These are phyloP conservation scores for Diaporthe velutina DNA, from an alignment of 2,329 filamentous ascomycete species.

Conservation along the genomic window DNA sequence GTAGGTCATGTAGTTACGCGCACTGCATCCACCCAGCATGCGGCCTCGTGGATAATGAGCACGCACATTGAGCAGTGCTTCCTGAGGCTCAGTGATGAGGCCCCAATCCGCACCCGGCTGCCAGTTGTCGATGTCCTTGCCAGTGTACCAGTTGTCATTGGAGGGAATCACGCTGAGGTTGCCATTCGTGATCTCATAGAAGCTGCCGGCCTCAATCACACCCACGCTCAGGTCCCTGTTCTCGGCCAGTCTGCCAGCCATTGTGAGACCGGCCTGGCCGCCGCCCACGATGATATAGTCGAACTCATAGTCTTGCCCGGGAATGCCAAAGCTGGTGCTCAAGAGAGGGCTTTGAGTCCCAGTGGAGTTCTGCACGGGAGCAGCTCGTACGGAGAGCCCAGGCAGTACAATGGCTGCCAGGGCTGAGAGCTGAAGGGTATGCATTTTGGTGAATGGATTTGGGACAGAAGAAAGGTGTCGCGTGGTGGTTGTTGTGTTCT, in stretches of 20 bases:
- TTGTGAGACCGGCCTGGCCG: conserved; percentile 24
- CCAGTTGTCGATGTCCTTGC: neutral
- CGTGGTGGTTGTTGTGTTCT: neutral
- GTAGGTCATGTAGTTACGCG: conserved; percentile 34
- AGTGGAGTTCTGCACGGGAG: neutral
- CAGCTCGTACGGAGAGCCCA: neutral
- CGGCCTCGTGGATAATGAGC: conserved; percentile 25
- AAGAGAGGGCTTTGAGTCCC: neutral
- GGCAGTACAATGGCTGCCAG: neutral
- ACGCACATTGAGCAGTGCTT: neutral
- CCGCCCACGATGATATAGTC: conserved; percentile 35
- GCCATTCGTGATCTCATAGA: conserved; percentile 28
- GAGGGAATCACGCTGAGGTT: conserved; percentile 23
- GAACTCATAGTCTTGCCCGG: conserved; percentile 44
- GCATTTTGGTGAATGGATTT: neutral
- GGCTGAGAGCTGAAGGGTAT: neutral
- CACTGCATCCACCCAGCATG: conserved; percentile 17
- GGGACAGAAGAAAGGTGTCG: neutral
- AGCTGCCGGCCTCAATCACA: conserved; percentile 34
- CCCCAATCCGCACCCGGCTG: conserved; percentile 28
- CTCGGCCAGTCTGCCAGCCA: conserved; percentile 22
- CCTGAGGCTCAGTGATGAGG: conserved; percentile 24
- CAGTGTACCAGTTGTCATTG: neutral
- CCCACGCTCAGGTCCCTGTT: conserved; percentile 40
- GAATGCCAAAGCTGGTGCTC: conserved; percentile 15